Evolutionary conservation across 2,329 filamentous ascomycete genomes (phyloP), one percentile per base, ranked within the genome.

Genomic region (Alternaria conjuncta): DNA sequence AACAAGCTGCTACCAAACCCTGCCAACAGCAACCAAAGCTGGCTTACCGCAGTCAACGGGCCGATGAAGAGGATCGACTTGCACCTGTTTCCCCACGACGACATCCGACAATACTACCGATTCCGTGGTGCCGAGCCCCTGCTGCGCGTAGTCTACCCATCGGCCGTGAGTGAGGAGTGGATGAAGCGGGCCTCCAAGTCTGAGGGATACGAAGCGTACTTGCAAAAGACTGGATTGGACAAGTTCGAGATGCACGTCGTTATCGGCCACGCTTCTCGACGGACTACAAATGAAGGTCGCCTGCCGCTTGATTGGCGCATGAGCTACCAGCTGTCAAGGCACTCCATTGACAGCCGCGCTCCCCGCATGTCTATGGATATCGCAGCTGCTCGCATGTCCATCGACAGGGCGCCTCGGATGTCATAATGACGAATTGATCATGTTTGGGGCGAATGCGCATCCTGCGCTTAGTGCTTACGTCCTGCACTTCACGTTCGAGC

Each of bases 111-210:
- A 20, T 66, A 66, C 58, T 66, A 66, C 58, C 61, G 64, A 36
- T 66, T 66, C 51, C 61, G 61, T 13, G 64, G 64, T 45, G 64
- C 61, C n/a, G 64, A 66, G 64, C 64, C 64, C 13, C 55, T 66
- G 25, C 45, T 66, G n/a, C 64, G 64, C 26, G 56, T 66, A 11
- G 64, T 66, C n/a, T 66, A 66, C 32, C 64, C 64, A 9, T 61
- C 64, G 2, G 61, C 61, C 5, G 59, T 57, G 32, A 61, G 51
- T 15, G 64, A 61, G 28, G 57, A 58, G 13, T 66, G 64, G 64
- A 66, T 66, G 64, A 66, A 66, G 64, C 57, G 56, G 28, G 55
- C 61, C 13, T 57, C 55, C 50, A 66, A 66, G 45, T 64, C 55
- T n/a, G 58, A 57, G 15, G 63, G 44, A 6, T 66, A 66, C 41